Evolutionary conservation across 2,329 filamentous ascomycete species (phyloP), one percentile per base, ranked within the genome.

Genomic region (Sarocladiaceae sp.): DNA sequence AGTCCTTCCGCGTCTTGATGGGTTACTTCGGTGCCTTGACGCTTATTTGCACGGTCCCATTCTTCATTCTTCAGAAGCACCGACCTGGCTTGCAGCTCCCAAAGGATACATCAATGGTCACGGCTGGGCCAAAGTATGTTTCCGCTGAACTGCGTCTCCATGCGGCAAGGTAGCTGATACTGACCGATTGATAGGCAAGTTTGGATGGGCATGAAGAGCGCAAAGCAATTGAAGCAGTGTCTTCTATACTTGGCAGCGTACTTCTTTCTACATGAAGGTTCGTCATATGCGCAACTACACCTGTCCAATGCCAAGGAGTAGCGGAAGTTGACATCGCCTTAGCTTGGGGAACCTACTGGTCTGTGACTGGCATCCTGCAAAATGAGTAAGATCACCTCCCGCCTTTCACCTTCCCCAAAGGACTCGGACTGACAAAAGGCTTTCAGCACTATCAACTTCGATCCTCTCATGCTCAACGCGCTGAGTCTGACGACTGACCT

Each of bases 61-160:
- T 59, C 54, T 60, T 60, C 31, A 44, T 59, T 15, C 52, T 60
- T 12, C 57, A 60, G 42, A 58, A 58, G 52, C 55, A 57, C 37
- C 50, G 58, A 4, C 57, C 58, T 1, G 58, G 58, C 7, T 57
- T 59, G 50, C 56, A 60, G 53, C 53, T 58, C 1, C 57, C 57
- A 2, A 50, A 53, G 12, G 57, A 55, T 11, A 49, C 55, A 7
- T 50, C 49, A 17, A 57, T 51, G 36, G 44, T 56, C 37, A 51
- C 55, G 2, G 55, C 55, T 13, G 54, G 54, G 10, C 53, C 53
- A 23, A 56, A 54, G 54, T 55, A 46, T 22, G 54, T 51, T n/a
- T n/a, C n/a, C n/a, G n/a, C n/a, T n/a, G n/a, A n/a, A n/a, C n/a
- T n/a, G n/a, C n/a, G n/a, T n/a, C n/a, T n/a, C n/a, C n/a, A n/a